Evolutionary conservation across 352 stramenopile genomes (phyloP).

Genomic region (Globisporangium irregulare): DNA sequence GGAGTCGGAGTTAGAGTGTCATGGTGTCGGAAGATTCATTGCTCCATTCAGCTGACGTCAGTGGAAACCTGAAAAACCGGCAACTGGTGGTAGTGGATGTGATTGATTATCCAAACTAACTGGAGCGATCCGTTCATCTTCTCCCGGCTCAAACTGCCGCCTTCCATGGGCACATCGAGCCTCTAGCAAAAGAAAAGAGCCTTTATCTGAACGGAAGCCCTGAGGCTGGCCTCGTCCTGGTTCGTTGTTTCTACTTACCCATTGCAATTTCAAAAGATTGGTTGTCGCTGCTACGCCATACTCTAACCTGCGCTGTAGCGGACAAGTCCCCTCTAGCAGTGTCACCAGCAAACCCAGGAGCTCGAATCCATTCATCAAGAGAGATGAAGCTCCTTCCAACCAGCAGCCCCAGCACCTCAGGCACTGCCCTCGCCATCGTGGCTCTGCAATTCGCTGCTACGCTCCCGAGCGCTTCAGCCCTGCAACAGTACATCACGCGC

Average conservation of each 20-base stretch:
- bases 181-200: neutral
- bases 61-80: too few species aligned
- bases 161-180: neutral
- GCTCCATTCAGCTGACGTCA: too few species aligned
- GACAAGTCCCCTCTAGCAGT: neutral
- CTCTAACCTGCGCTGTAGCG: neutral
- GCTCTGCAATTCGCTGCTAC: neutral
- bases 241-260: neutral
- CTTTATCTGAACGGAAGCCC: neutral
- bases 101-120: too few species aligned
- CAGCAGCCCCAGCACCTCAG: neutral
- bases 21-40: too few species aligned
- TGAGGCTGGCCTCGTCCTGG: neutral
- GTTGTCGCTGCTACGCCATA: neutral
- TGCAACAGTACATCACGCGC: neutral
- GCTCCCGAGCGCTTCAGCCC: neutral
- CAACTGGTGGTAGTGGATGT: too few species aligned
- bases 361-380: neutral
- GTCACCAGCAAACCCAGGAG: neutral
- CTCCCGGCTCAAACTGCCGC: neutral
- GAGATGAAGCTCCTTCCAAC: neutral
- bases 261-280: neutral
- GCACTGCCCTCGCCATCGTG: neutral
- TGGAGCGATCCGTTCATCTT: neutral
- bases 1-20: too few species aligned